Base-by-base conservation (phyloP, 805 yeast species). In the Metschnikowia gruessii region DNA sequence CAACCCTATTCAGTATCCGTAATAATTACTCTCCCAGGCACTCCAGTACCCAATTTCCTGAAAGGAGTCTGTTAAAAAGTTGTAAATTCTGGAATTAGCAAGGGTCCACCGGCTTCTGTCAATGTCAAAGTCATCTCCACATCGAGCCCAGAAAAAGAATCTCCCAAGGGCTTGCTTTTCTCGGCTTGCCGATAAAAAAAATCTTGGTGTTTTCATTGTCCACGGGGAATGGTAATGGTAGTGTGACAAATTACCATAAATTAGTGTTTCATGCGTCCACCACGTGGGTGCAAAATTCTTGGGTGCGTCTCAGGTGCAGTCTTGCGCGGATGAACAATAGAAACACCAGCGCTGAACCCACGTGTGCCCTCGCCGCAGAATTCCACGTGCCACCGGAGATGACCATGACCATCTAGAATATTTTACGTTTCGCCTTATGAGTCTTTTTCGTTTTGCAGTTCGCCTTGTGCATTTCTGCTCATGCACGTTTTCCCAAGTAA, bases 271-370 rank as follows among this genome's bases (percentile, higher is more conserved):
- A 11, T 41, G 39, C 37, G 43, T 33, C 17, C 31, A 22, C 55
- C 55, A 51, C 55, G 55, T 51, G 55, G 55, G 53, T 46, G 49
- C 51, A 36, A 47, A 50, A 31, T n/a, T 11, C 28, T 21, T 11
- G 4, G 33, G 32, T 17, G 45, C 24, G 28, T 18, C 17, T 29
- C 19, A 30, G 16, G 33, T 42, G 45, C 40, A 42, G 17, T 4
- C 21, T 21, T 13, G 30, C 35, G 12, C 35, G 39, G 9, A 3
- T 18, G 8, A 16, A 3, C 13, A 26, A n/a, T n/a, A 29, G 37
- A 21, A 43, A 43, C 17, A 24, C 37, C 22, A 18, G 37, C 19
- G 19, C 16, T 2, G 9, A 11, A 36, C 30, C 45, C 45, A 42
- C 46, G 46, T 43, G 37, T 24, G 30, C 37, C 16, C 21, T 29